Conservation (phyloP, 768 basidiomycete genomes). For the Boletus vinaceobasis region DNA sequence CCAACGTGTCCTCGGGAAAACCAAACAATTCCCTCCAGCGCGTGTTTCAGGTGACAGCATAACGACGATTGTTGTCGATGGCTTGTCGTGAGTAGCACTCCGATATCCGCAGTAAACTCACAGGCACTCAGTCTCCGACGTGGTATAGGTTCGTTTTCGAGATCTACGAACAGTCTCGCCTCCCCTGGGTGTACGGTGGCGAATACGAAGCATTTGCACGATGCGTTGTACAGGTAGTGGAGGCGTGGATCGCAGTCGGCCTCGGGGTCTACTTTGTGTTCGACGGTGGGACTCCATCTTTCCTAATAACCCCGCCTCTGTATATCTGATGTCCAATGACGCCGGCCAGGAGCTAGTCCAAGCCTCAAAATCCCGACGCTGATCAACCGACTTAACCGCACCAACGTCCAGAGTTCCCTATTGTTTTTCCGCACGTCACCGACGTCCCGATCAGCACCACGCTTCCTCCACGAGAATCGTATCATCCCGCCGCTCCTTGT, state of each 20-base stretch:
- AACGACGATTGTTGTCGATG: constrained; percentile 70
- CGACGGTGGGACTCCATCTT: constrained; percentile 55
- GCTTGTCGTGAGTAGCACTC: constrained; percentile 71
- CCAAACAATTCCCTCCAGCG: constrained; percentile 27
- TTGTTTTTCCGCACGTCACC: constrained; percentile 81
- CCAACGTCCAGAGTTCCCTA: constrained; percentile 56
- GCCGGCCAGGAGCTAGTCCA: constrained; percentile 58
- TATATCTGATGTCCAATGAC: constrained; percentile 12
- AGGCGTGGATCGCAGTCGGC: constrained; percentile 68
- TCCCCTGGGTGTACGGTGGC: constrained; percentile 86
- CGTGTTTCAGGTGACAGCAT: constrained; percentile 6
- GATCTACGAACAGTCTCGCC: constrained; percentile 51
- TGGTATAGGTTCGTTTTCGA: constrained; percentile 69
- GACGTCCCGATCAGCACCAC: constrained; percentile 54
- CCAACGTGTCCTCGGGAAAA: constrained; percentile 37
- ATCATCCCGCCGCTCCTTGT: constrained; percentile 71
- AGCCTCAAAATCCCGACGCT: constrained; percentile 70
- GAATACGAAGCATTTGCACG: constrained; percentile 60
- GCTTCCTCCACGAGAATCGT: constrained; percentile 70
- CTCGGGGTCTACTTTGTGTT: constrained; percentile 73
- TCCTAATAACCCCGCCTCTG: neutral
- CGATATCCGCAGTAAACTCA: neutral
- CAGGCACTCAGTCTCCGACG: constrained; percentile 6
- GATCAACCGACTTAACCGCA: constrained; percentile 54
- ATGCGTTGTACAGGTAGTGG: constrained; percentile 49